Evolutionary conservation across 2,329 filamentous ascomycete species (phyloP), one percentile per base, ranked within the genome.

Genomic region (Monosporascus sp.): DNA sequence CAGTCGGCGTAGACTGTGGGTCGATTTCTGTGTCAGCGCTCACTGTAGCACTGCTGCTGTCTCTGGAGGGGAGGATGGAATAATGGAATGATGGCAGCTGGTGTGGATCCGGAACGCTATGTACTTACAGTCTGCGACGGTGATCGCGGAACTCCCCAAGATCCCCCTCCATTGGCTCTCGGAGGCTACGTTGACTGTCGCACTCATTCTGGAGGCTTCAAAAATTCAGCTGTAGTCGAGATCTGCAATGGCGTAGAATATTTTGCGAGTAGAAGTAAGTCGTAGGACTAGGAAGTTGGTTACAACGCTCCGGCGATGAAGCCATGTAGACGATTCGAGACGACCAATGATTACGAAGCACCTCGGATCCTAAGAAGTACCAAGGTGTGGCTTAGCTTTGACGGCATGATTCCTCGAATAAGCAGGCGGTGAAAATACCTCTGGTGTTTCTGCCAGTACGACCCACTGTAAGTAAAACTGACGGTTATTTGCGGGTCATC

Each of bases 1-100:
- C 91, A 96, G 74, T 95, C 89, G 71, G 93, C 93, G 68, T 94
- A 95, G 80, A 97, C 91, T 95, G 64, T 49, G 63, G 60, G 49
- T 40, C 11, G 24, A 19, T 50, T 43, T 17, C 14, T 41, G 50
- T 55, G 60, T 69, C 68, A 71, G 63, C 61, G 48, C 54, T 55
- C 49, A 58, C 54, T 44, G 43, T 46, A 44, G 31, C 61, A 52
- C 55, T 50, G 52, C 44, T 31, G 9, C 27, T 34, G 31, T 4
- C 4, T 2, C 31, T 11, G 31, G 31, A 14, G 11, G 11, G 31
- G 14, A 9, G 31, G 11, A 5, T n/a, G n/a, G n/a, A n/a, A n/a
- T n/a, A n/a, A n/a, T n/a, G 9, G 11, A 5, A 5, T 34, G 11
- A 11, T 34, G 31, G 5, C 9, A 14, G 9, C 31, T 14, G 31